These are phyloP conservation scores for Cystobasidiopsis lactophilus DNA, from an alignment of 768 basidiomycete species.

Conservation along the genomic window DNA sequence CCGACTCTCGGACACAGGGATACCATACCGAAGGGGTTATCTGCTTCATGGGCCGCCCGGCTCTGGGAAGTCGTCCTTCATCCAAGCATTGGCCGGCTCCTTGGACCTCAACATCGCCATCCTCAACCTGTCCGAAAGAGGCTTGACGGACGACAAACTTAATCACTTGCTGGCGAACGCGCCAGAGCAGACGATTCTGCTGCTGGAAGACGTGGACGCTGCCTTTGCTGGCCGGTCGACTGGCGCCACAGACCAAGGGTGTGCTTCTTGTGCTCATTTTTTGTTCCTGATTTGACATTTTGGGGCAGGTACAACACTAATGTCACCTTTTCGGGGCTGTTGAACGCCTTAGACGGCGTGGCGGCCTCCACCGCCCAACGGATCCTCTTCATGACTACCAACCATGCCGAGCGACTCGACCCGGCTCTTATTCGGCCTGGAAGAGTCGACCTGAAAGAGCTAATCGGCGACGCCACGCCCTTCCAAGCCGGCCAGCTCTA, in stretches of 20 bases:
- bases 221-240: constrained; percentile 62
- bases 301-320: constrained; percentile 24
- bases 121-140: constrained; percentile 84
- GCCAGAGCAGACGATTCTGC: constrained; percentile 76
- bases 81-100: constrained; percentile 83
- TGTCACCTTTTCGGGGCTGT: constrained; percentile 89
- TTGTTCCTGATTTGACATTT: too few relatives aligned
- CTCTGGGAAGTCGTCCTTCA: constrained; percentile 95
- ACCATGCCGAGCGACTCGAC: constrained; percentile 71
- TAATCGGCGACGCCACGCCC: constrained; percentile 69
- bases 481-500: constrained; percentile 58
- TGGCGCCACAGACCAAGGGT: background rate
- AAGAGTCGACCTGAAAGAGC: constrained; percentile 63
- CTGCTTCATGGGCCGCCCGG: constrained; percentile 89
- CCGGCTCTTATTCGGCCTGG: constrained; percentile 89
- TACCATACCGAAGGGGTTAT: constrained; percentile 90
- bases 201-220: constrained; percentile 93
- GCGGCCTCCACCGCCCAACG: constrained; percentile 81
- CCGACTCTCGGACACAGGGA: constrained; percentile 35
- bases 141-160: constrained; percentile 86
- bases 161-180: constrained; percentile 79
- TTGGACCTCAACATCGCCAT: constrained; percentile 88
- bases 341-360: constrained; percentile 92
- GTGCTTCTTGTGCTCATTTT: too few relatives aligned
- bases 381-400: constrained; percentile 99